phyloP scores from a whole-genome alignment of 768 basidiomycete species.

The Tephrocybe sp. region DNA sequence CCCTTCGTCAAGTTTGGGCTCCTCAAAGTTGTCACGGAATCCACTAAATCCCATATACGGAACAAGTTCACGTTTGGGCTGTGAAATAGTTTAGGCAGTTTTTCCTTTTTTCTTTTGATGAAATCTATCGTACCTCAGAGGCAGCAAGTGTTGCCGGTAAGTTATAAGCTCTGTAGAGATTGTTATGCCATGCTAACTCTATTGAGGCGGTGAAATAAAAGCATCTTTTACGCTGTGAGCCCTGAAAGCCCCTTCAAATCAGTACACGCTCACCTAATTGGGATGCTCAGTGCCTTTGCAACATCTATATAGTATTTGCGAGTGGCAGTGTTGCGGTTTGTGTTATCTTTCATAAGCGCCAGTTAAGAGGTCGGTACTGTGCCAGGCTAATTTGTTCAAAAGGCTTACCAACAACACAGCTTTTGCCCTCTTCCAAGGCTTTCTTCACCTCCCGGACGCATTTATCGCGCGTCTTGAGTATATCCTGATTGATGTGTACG shows the following conservation, averaged over 20 bases:
- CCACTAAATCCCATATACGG: conserved; percentile 59
- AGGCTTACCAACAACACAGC: conserved; percentile 74
- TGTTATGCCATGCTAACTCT: conserved; percentile 93
- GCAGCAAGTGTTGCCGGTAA: conserved; percentile 43
- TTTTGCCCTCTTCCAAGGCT: conserved; percentile 50
- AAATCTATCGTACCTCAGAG: conserved; percentile 36
- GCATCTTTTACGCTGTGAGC: conserved; percentile 44
- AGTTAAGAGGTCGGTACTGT: neutral
- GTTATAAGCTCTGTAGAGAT: conserved; percentile 78
- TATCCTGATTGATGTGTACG: conserved; percentile 86
- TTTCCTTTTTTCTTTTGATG: too few relatives aligned
- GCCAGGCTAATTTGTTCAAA: neutral
- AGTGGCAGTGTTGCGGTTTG: conserved; percentile 74
- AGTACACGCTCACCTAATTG: conserved; percentile 46
- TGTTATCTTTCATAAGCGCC: conserved; percentile 69
- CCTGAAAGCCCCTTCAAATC: neutral
- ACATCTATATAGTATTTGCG: conserved; percentile 70
- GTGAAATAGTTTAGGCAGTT: neutral
- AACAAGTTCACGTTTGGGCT: conserved; percentile 51
- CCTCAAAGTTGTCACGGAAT: conserved; percentile 62
- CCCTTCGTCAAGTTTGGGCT: conserved; percentile 67
- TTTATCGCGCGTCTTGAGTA: conserved; percentile 66
- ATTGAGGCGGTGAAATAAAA: conserved; percentile 71
- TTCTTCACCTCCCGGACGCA: conserved; percentile 67
- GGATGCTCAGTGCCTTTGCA: conserved; percentile 51